Evolutionary conservation across 192 early-diverging fungal species (phyloP), one percentile per base, ranked within the genome.

Genomic region (Backusella luteola): DNA sequence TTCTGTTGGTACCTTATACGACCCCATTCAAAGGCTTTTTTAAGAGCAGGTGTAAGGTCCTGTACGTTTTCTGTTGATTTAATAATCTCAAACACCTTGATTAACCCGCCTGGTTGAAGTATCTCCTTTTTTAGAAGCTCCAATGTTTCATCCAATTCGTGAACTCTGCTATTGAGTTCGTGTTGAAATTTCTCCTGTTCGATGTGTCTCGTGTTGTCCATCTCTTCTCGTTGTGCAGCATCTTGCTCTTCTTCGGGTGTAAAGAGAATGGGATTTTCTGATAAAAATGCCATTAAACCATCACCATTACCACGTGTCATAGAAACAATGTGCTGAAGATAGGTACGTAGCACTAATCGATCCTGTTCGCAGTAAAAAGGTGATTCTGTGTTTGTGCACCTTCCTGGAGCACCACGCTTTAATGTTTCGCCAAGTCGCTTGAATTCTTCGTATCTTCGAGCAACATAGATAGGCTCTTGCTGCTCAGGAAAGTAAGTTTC

Each of bases 1-100:
- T 32, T 32, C 2, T 32, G 1, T 32, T 32, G 32, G 32, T 81
- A 85, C 84, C 74, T 85, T 73, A 87, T 86, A 53, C 83, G 79
- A 19, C 84, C 88, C 85, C 85, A 89, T 52, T 89, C 88, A 77
- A 88, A 81, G 6, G 81, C 74, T 6, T 79, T 81, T 66, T 84
- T 81, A 29, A 87, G 80, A 23, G 84, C 69, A 1, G 26, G 26
- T 0, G 88, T 87, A n/a, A 89, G 73, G 35, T 87, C 74, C 1
- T 79, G 21, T 32, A 84, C 69, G 4, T 78, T 59, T 3, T 53
- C 21, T 21, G 82, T 81, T 21, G 73, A 67, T 69, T 85, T 80
- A 41, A 85, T 81, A 0, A 46, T 72, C 1, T 77, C 44, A 46
- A 81, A 74, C 12, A 85, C 32, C 4, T 73, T 39, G 11, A 66